Evolutionary conservation across 2,329 filamentous ascomycete genomes (phyloP).

Genomic region (Karstenula rhodostoma): DNA sequence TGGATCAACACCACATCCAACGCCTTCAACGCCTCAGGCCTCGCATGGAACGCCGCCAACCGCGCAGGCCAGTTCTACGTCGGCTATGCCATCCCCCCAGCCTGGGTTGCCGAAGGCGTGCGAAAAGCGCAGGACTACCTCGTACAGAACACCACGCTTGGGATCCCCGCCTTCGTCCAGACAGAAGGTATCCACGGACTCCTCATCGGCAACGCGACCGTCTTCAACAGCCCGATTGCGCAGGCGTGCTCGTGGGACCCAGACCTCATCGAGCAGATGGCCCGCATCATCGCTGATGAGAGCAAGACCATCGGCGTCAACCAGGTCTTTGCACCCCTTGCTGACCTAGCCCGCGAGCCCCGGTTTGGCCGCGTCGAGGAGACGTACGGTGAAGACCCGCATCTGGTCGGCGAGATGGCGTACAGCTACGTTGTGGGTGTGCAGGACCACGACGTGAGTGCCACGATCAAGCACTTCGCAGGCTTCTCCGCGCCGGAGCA

Average conservation of each 20-base stretch:
- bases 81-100: constrained; percentile 70
- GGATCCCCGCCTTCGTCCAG: constrained; percentile 76
- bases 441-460: constrained; percentile 70
- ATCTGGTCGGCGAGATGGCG: constrained; percentile 72
- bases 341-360: constrained; percentile 74
- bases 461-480: constrained; percentile 79
- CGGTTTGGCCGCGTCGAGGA: constrained; percentile 79
- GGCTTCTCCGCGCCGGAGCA: constrained; percentile 75
- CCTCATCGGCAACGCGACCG: constrained; percentile 75
- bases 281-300: constrained; percentile 69
- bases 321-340: constrained; percentile 75
- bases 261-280: constrained; percentile 72
- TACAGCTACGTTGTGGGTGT: constrained; percentile 69
- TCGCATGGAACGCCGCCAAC: constrained; percentile 71
- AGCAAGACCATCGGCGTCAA: constrained; percentile 73
- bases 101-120: constrained; percentile 69
- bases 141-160: constrained; percentile 69
- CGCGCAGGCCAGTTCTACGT: constrained; percentile 77
- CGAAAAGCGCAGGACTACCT: constrained; percentile 74
- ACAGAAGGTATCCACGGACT: constrained; percentile 79
- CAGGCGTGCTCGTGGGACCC: constrained; percentile 77
- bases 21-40: constrained; percentile 71
- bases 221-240: constrained; percentile 80
- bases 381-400: constrained; percentile 74
- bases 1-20: constrained; percentile 75